Conservation (phyloP, 2,329 filamentous ascomycete genomes). For the Penicillium sp. region DNA sequence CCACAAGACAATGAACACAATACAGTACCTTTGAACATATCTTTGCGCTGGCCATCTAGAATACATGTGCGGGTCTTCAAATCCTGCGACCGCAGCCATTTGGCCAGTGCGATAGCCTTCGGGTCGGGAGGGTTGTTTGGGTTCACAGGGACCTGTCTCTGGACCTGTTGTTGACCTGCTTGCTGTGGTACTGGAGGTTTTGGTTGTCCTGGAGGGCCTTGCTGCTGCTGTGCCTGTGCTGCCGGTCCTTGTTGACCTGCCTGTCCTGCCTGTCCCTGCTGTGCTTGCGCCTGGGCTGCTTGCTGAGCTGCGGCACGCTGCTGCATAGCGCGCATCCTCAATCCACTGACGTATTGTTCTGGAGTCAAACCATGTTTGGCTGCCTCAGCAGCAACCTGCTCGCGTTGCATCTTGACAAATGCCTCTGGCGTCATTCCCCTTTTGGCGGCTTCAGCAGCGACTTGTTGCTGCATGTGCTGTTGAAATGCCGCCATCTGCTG, state of each 20-base stretch:
- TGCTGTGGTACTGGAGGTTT: slow-evolving; percentile 16
- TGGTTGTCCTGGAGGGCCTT: slow-evolving; percentile 16
- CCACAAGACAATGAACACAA: not conserved
- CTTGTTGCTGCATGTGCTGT: slow-evolving; percentile 67
- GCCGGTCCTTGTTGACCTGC: slow-evolving; percentile 17
- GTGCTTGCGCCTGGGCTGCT: slow-evolving; percentile 21
- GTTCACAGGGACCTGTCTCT: slow-evolving; percentile 47
- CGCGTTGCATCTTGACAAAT: slow-evolving; percentile 64
- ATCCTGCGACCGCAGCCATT: slow-evolving; percentile 78
- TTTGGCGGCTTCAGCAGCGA: slow-evolving; percentile 77
- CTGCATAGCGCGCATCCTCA: slow-evolving; percentile 45
- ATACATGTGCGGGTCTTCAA: slow-evolving; percentile 89
- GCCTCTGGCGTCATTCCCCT: slow-evolving; percentile 79
- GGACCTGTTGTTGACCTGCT: slow-evolving; percentile 29
- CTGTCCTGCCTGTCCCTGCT: slow-evolving; percentile 15
- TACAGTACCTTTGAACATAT: slow-evolving; percentile 85
- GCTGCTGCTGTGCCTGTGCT: slow-evolving; percentile 18
- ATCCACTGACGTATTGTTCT: slow-evolving; percentile 46
- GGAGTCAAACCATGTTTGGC: slow-evolving; percentile 51
- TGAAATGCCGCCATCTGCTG: slow-evolving; percentile 68
- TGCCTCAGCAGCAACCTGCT: slow-evolving; percentile 44
- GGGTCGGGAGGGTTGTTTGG: slow-evolving; percentile 69
- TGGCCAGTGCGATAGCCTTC: slow-evolving; percentile 80
- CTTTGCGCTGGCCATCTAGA: slow-evolving; percentile 91
- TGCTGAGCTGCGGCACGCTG: slow-evolving; percentile 37